Evolutionary conservation across 2,329 filamentous ascomycete genomes (phyloP), one percentile per base, ranked within the genome.

Genomic region (Penicillium capsulatum): DNA sequence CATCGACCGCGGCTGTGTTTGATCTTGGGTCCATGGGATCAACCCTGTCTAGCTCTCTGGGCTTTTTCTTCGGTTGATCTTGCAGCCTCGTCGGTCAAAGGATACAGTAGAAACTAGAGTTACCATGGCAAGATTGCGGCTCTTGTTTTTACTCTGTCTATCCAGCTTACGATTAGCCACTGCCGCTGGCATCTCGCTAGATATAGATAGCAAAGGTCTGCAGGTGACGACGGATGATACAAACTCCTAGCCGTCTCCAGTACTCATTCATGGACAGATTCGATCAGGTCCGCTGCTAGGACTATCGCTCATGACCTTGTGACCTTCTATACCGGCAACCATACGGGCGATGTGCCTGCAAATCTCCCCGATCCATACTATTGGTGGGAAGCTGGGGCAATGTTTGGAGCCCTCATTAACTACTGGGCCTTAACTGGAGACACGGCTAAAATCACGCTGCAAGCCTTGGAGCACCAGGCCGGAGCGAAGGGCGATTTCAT

Each of bases 301-400:
- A 55, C 47, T 5, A 34, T 61, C 20, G 60, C 61, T 3, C 51
- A 59, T 27, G 60, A 59, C 16, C 56, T 65, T 45, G 55, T 62
- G 35, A 54, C 51, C 29, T 63, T 61, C 40, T 66, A 66, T 46
- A 54, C 48, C 3, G 61, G 61, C 13, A 57, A 64, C 33, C 29
- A 53, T 6, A 53, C 54, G 1, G 63, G 61, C 16, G 42, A 58
- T 32, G 36, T 52, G 4, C 59, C 60, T 7, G 62, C 61, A 9
- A 53, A 58, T 22, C 47, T 66, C 4, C 61, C 59, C 2, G 43
- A 45, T n/a, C 60, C 61, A 2, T 64, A 63, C 45, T 64, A 58
- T 45, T 66, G 62, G 63, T 65, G 63, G 63, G 60, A 64, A 43
- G 58, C 58, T 2, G 61, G 60, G 9, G 61, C 60, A 14, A 61